A percentile compares a stretch with the other conserved stretches of the same genome.
Evolutionary conservation across 2,329 filamentous ascomycete genomes (phyloP).

Genomic region (Aspergillus candidus): DNA sequence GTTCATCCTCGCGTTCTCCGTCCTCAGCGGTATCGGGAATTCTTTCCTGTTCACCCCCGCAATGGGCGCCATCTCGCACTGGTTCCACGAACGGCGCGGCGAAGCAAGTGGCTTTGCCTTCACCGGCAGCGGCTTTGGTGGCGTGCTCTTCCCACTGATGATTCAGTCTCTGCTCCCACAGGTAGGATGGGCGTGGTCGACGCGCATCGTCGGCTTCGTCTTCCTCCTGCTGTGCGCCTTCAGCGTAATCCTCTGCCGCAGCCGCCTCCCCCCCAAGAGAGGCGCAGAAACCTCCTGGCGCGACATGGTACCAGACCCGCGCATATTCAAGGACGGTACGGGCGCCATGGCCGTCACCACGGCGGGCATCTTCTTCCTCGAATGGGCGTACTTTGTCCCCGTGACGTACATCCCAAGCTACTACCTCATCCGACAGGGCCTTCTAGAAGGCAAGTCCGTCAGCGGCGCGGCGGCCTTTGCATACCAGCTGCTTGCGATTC

Average conservation of each 20-base stretch:
- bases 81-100: conserved; percentile 30
- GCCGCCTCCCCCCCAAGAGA: conserved; percentile 9
- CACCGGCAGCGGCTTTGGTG: conserved; percentile 27
- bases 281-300: conserved; percentile 10
- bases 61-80: conserved; percentile 21
- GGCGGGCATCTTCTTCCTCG: conserved; percentile 18
- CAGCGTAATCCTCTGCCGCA: conserved; percentile 9
- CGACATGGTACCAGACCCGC: conserved; percentile 13
- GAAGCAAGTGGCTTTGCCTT: conserved; percentile 32
- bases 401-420: conserved; percentile 24
- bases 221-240: conserved; percentile 24
- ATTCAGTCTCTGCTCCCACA: conserved; percentile 21
- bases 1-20: conserved; percentile 35
- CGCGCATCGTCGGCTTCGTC: conserved; percentile 35
- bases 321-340: conserved; percentile 15
- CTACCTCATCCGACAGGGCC: conserved; percentile 10
- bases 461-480: conserved; percentile 14
- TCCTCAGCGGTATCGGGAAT: conserved; percentile 35
- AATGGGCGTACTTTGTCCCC: conserved; percentile 23
- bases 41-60: conserved; percentile 34
- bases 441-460: not conserved
- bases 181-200: conserved; percentile 30
- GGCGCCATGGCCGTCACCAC: conserved; percentile 13
- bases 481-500: conserved; percentile 21
- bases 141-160: conserved; percentile 29